Percentiles rank a stretch among this genome's conserved stretches.
Conservation (phyloP, 164 flowering plant species). For the Tinospora cordifolia region DNA sequence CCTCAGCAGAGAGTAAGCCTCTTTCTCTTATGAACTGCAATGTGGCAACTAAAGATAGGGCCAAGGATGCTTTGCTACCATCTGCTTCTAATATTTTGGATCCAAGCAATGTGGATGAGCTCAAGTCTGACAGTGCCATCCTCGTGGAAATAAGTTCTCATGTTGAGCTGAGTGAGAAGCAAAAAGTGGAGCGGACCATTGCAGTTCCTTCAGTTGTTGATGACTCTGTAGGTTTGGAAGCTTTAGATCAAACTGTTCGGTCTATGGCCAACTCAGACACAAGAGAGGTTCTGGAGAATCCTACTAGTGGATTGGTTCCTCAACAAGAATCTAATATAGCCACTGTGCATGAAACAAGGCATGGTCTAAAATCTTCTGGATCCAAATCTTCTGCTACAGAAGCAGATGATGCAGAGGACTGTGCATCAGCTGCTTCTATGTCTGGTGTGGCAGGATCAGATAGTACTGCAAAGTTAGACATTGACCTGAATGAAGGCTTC, state of each 20-base stretch:
- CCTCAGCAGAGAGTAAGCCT: conserved; percentile 12
- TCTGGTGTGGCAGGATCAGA: conserved; percentile 35
- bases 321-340: conserved; percentile 13
- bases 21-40: conserved; percentile 7
- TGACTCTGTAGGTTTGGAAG: conserved; percentile 15
- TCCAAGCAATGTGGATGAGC: conserved; percentile 14
- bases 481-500: conserved; percentile 90
- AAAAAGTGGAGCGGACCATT: conserved; percentile 18
- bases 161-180: conserved; percentile 16
- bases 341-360: conserved; percentile 21
- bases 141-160: conserved; percentile 15
- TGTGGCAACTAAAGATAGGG: conserved; percentile 6
- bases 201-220: conserved; percentile 12
- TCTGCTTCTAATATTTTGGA: conserved; percentile 19
- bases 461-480: conserved; percentile 45
- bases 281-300: conserved; percentile 23
- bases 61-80: conserved; percentile 10
- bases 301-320: conserved; percentile 16
- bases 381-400: conserved; percentile 19
- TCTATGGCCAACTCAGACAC: conserved; percentile 24
- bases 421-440: conserved; percentile 28
- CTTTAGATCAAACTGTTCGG: conserved; percentile 16
- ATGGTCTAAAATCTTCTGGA: conserved; percentile 13
- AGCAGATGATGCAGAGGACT: conserved; percentile 34
- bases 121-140: conserved; percentile 26